phyloP scores from a whole-genome alignment of 805 yeast genomes.

The Sugiyamaella boreocaroliniensis region DNA sequence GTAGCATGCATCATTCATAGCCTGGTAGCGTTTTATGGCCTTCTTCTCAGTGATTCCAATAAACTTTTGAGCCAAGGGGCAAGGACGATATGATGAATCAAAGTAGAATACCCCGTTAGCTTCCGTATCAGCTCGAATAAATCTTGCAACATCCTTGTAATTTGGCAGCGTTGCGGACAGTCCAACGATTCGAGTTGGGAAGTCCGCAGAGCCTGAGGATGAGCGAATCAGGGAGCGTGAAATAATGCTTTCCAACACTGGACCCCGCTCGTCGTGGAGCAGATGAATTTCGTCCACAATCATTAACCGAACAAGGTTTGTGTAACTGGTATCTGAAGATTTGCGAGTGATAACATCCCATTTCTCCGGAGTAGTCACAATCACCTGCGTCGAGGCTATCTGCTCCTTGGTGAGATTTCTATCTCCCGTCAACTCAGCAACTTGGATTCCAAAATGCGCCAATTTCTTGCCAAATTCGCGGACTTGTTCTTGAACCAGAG shows the following conservation, averaged over 20 bases:
- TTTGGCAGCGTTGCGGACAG: conserved; percentile 92
- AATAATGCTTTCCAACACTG: conserved; percentile 83
- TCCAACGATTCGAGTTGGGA: conserved; percentile 66
- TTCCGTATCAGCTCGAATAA: conserved; percentile 55
- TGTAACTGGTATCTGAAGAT: conserved; percentile 56
- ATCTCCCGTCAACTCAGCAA: conserved; percentile 89
- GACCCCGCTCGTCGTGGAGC: conserved; percentile 91
- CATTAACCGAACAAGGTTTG: conserved; percentile 57
- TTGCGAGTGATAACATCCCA: conserved; percentile 96
- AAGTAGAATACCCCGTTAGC: conserved; percentile 66
- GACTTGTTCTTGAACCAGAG: conserved; percentile 92
- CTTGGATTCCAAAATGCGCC: conserved; percentile 55
- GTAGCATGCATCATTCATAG: conserved; percentile 86
- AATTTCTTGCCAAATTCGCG: conserved; percentile 74
- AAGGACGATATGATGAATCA: conserved; percentile 80
- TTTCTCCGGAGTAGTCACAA: conserved; percentile 93
- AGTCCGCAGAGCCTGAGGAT: conserved; percentile 34
- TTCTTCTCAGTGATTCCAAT: conserved; percentile 81
- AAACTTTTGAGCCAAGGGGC: conserved; percentile 84
- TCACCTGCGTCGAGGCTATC: conserved; percentile 66
- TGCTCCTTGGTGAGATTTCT: conserved; percentile 68
- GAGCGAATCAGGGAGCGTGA: conserved; percentile 56
- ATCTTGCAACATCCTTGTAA: conserved; percentile 76
- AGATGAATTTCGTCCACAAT: conserved; percentile 91
- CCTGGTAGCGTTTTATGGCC: conserved; percentile 67